phyloP scores from a whole-genome alignment of 352 stramenopile genomes.

The Globisporangium sylvaticum region DNA sequence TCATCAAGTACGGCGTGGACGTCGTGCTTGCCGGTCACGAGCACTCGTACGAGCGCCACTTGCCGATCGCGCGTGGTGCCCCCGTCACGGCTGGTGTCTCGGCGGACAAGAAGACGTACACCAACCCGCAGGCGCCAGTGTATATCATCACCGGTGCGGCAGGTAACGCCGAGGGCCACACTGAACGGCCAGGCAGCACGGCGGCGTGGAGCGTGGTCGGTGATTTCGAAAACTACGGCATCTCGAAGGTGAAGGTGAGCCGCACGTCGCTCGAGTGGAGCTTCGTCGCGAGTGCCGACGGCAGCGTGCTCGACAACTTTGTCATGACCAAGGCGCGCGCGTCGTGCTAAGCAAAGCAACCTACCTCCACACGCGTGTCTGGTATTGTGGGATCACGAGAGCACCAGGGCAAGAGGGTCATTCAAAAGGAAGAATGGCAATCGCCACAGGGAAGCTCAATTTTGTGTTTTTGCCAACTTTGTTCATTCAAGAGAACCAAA shows the following conservation, averaged over 20 bases:
- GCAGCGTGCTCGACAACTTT: not conserved
- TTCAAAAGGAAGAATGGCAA: no score
- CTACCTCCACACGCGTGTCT: no score
- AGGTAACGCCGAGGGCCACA: conserved; percentile 57
- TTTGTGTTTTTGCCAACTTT: no score
- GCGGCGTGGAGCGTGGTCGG: conserved; percentile 37
- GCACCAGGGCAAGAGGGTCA: no score
- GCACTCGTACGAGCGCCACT: conserved; percentile 81
- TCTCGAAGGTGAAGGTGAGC: conserved; percentile 31
- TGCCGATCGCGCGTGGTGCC: conserved; percentile 44
- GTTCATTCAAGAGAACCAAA: no score
- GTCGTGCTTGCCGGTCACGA: conserved; percentile 81
- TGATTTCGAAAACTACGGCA: conserved; percentile 47
- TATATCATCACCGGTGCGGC: conserved; percentile 60
- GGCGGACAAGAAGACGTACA: conserved; percentile 49
- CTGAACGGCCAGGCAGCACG: conserved; percentile 13
- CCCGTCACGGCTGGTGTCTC: conserved; percentile 46
- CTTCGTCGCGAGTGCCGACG: not conserved
- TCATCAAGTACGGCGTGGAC: conserved; percentile 86
- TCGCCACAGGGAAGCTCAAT: no score
- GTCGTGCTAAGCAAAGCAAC: no score
- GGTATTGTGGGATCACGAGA: no score
- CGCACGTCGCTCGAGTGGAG: not conserved
- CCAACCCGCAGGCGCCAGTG: conserved; percentile 54
- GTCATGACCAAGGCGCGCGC: not conserved